phyloP scores from a whole-genome alignment of 345 rosid species.

The Salix exigua region DNA sequence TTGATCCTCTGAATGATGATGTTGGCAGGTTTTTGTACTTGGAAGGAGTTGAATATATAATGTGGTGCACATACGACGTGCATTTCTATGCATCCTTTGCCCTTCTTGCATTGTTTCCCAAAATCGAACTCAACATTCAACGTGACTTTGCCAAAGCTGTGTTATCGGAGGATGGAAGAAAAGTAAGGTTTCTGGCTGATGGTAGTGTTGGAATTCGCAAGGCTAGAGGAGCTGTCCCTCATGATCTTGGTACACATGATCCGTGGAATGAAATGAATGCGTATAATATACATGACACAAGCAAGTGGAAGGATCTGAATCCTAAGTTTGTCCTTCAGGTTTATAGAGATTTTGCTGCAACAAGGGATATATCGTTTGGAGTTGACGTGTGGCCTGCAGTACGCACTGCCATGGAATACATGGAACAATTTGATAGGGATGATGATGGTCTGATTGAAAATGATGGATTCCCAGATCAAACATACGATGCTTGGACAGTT shows the following conservation, averaged over 20 bases:
- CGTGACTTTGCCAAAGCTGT: constrained; percentile 99
- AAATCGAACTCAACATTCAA: constrained; percentile 88
- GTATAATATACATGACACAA: constrained; percentile 89
- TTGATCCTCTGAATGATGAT: constrained; percentile 46
- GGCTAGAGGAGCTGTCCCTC: constrained; percentile 96
- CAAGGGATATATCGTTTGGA: constrained; percentile 90
- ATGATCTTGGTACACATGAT: constrained; percentile 96
- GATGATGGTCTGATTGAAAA: constrained; percentile 85
- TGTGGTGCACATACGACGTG: constrained; percentile 99
- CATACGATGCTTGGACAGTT: constrained; percentile 96
- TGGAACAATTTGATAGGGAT: constrained; percentile 96
- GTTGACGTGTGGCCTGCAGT: constrained; percentile 98
- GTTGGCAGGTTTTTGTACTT: constrained; percentile 92
- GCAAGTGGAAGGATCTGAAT: constrained; percentile 96
- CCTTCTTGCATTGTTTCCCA: constrained; percentile 82
- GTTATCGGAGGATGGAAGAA: constrained; percentile 87
- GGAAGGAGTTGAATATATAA: constrained; percentile 95
- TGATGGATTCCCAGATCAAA: constrained; percentile 98
- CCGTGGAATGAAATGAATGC: constrained; percentile 99
- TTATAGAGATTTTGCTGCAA: constrained; percentile 92
- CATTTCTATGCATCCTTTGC: constrained; percentile 98
- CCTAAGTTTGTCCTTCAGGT: constrained; percentile 97
- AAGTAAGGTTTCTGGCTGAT: constrained; percentile 81
- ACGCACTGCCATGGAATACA: constrained; percentile 96
- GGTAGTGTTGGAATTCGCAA: constrained; percentile 90